A percentile compares a stretch with the other conserved stretches of the same genome.
These are phyloP conservation scores for Castanea sativa DNA, from an alignment of 306 rosid genomes.

Conservation along the genomic window DNA sequence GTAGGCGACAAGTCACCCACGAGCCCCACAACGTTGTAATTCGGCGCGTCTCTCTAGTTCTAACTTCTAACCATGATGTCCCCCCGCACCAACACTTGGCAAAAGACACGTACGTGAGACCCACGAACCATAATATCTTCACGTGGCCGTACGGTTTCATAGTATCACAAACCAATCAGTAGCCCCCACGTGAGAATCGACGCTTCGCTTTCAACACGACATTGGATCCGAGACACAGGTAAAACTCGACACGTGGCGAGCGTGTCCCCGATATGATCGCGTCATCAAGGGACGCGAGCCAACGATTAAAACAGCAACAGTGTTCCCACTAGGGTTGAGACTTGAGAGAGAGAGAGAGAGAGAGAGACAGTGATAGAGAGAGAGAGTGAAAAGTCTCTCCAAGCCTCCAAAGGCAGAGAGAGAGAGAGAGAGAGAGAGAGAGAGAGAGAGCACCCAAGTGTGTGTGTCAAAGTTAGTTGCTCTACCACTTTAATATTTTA, in stretches of 20 bases:
- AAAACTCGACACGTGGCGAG: constrained; percentile 27
- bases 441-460: background rate
- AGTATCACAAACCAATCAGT: constrained; percentile 7
- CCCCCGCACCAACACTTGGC: background rate
- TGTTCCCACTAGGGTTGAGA: background rate
- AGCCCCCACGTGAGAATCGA: constrained; percentile 16
- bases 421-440: too few species aligned
- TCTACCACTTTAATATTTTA: background rate
- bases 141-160: constrained; percentile 18
- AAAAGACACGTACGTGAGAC: too few species aligned
- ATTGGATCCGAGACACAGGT: background rate
- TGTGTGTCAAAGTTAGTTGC: background rate
- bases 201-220: constrained; percentile 3
- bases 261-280: background rate
- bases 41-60: too few species aligned
- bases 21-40: background rate
- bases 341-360: background rate
- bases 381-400: background rate
- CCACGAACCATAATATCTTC: constrained; percentile 23
- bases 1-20: background rate
- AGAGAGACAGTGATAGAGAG: background rate
- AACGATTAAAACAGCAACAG: background rate
- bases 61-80: background rate
- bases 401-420: too few species aligned
- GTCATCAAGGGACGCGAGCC: constrained; percentile 16